These are phyloP conservation scores for Spirogloea muscicola DNA, from an alignment of 139 green algal genomes.

Conservation along the genomic window DNA sequence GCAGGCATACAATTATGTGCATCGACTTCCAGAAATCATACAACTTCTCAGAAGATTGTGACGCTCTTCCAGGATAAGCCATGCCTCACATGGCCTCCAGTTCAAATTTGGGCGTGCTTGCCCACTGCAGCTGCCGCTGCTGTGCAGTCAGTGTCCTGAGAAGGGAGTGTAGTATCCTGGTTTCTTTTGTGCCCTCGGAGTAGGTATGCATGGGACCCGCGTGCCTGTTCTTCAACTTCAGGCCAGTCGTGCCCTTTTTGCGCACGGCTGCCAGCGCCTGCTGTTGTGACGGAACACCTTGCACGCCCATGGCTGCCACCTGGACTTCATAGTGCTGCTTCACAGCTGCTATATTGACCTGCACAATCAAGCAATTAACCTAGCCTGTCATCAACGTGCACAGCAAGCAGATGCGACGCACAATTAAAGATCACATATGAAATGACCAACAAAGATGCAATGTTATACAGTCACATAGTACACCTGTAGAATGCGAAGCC, in stretches of 20 bases:
- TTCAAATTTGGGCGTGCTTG: slow-evolving; percentile 31
- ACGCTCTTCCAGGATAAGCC: no score
- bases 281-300: neutral
- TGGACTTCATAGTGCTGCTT: slow-evolving; percentile 40
- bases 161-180: slow-evolving; percentile 13
- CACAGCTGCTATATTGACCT: slow-evolving; percentile 40
- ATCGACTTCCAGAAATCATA: no score
- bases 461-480: no score
- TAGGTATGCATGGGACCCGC: slow-evolving; percentile 26
- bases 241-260: slow-evolving; percentile 31
- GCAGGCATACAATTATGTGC: no score
- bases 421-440: no score
- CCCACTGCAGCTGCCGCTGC: slow-evolving; percentile 17
- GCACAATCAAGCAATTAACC: no score
- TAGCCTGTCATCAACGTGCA: no score
- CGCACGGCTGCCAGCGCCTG: slow-evolving; percentile 27
- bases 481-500: no score
- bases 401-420: no score
- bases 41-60: no score
- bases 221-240: slow-evolving; percentile 38
- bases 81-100: slow-evolving; percentile 31
- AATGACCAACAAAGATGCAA: no score
- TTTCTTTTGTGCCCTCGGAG: slow-evolving; percentile 26
- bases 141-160: slow-evolving; percentile 10
- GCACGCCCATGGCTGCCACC: slow-evolving; percentile 29